These are phyloP conservation scores for Adansonia gregorii DNA, from an alignment of 441 rosid genomes.

Conservation along the genomic window DNA sequence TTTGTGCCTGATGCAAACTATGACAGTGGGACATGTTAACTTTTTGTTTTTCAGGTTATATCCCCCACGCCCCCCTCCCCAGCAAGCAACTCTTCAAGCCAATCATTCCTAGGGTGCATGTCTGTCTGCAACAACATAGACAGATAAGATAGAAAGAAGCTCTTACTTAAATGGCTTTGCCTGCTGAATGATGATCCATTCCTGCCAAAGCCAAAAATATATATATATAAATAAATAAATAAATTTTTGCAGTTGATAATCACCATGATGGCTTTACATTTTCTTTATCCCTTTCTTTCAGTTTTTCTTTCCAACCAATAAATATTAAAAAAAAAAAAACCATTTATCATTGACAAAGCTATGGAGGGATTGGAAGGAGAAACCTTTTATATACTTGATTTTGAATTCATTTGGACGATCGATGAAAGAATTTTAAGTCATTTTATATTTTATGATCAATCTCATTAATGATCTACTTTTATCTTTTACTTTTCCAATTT, in stretches of 20 bases:
- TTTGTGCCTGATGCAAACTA: background rate
- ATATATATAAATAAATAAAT: too few relatives aligned
- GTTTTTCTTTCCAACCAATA: conserved; percentile 19
- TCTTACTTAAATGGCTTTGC: conserved; percentile 39
- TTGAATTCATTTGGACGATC: background rate
- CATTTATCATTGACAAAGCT: conserved; percentile 22
- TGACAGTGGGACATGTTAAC: background rate
- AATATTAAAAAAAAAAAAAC: background rate
- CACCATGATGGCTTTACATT: conserved; percentile 20
- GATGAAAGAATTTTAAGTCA: too few relatives aligned
- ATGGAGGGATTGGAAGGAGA: background rate
- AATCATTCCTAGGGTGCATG: conserved; percentile 30
- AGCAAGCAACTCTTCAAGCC: background rate
- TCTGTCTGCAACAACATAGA: conserved; percentile 33
- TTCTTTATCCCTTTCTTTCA: background rate
- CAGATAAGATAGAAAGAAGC: conserved; percentile 31
- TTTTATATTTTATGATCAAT: too few relatives aligned
- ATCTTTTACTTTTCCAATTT: conserved; percentile 5
- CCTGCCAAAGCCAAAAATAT: background rate
- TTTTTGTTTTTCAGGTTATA: background rate
- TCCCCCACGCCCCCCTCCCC: background rate
- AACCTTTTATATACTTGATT: conserved; percentile 14
- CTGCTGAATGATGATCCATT: background rate
- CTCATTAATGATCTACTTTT: conserved; percentile 8
- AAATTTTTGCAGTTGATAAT: conserved; percentile 26